A percentile compares a stretch with the other conserved stretches of the same genome.
Evolutionary conservation across 2,329 filamentous ascomycete genomes (phyloP).

Genomic region (Chrysoporthe cubensis): DNA sequence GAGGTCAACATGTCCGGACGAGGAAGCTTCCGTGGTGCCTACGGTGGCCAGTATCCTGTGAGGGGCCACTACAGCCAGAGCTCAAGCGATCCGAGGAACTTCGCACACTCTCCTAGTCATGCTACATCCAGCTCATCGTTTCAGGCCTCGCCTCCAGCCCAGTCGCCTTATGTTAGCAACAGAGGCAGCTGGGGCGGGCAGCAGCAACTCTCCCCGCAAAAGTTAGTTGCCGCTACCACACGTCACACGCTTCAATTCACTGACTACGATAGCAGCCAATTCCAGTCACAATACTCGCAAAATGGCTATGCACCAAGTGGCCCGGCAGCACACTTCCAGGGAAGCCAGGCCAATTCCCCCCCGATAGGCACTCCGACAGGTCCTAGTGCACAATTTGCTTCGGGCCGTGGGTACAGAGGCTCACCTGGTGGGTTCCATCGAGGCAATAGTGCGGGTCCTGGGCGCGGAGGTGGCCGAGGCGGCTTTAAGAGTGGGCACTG

Average conservation of each 20-base stretch:
- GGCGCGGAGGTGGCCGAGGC: slow-evolving; percentile 59
- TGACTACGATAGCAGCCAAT: slow-evolving; percentile 56
- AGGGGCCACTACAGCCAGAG: slow-evolving; percentile 41
- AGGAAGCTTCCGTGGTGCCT: slow-evolving; percentile 47
- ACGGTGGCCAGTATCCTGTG: slow-evolving; percentile 43
- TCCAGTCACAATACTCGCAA: slow-evolving; percentile 63
- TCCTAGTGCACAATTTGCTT: slow-evolving; percentile 58
- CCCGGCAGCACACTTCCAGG: slow-evolving; percentile 59
- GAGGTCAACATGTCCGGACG: slow-evolving; percentile 56
- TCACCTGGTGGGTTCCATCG: slow-evolving; percentile 55
- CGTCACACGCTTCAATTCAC: slow-evolving; percentile 24
- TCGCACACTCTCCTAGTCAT: slow-evolving; percentile 44
- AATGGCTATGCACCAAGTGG: slow-evolving; percentile 51
- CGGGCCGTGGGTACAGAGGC: slow-evolving; percentile 54
- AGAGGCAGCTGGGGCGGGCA: slow-evolving; percentile 46
- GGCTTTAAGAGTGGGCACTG: slow-evolving; percentile 72
- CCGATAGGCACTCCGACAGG: slow-evolving; percentile 61
- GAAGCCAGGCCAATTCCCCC: slow-evolving; percentile 51
- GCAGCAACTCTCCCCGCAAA: slow-evolving; percentile 44
- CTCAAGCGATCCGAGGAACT: slow-evolving; percentile 41
- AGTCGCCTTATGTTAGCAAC: slow-evolving; percentile 47
- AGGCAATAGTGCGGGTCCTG: slow-evolving; percentile 58
- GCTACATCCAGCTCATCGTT: slow-evolving; percentile 49
- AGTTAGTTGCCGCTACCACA: slow-evolving; percentile 40
- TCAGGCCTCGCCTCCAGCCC: slow-evolving; percentile 48